These are phyloP conservation scores for Bombardia bombarda DNA, from an alignment of 495 filamentous ascomycete species.

Conservation along the genomic window DNA sequence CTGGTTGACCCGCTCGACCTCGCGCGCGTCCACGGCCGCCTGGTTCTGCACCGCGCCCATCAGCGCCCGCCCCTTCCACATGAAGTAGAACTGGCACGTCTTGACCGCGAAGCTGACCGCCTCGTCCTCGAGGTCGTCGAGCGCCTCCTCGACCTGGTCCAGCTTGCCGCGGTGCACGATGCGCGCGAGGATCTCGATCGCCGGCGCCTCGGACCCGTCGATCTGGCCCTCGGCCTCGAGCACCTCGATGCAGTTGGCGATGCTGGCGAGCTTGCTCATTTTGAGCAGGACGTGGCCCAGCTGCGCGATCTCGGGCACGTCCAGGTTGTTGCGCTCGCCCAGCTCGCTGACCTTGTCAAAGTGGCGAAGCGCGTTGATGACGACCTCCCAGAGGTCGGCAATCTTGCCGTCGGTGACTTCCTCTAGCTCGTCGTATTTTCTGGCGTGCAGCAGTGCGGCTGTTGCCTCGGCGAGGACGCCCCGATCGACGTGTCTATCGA, in stretches of 20 bases:
- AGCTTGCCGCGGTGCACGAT: conserved; percentile 59
- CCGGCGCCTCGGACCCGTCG: conserved; percentile 32
- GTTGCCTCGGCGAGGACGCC: conserved; percentile 79
- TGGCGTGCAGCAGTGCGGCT: conserved; percentile 74
- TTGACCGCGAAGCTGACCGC: conserved; percentile 65
- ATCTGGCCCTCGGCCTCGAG: conserved; percentile 58
- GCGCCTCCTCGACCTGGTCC: conserved; percentile 52
- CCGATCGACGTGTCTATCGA: conserved; percentile 79
- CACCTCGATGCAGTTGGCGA: conserved; percentile 64
- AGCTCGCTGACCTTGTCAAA: conserved; percentile 62
- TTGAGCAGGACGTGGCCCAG: conserved; percentile 75
- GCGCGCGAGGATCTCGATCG: conserved; percentile 62
- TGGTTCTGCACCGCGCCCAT: conserved; percentile 29
- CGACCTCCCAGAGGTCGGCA: conserved; percentile 75
- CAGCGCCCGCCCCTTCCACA: conserved; percentile 73
- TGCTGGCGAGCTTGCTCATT: conserved; percentile 72
- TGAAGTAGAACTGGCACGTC: conserved; percentile 76
- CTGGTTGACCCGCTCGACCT: conserved; percentile 50
- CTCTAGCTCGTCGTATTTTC: conserved; percentile 75
- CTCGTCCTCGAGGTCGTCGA: conserved; percentile 65
- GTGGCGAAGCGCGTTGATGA: conserved; percentile 58
- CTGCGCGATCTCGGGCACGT: conserved; percentile 52
- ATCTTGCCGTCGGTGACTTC: conserved; percentile 77
- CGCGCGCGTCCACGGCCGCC: conserved; percentile 36
- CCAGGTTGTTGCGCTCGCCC: conserved; percentile 51